Evolutionary conservation across 306 rosid genomes (phyloP).

Genomic region (Quercus cerris): DNA sequence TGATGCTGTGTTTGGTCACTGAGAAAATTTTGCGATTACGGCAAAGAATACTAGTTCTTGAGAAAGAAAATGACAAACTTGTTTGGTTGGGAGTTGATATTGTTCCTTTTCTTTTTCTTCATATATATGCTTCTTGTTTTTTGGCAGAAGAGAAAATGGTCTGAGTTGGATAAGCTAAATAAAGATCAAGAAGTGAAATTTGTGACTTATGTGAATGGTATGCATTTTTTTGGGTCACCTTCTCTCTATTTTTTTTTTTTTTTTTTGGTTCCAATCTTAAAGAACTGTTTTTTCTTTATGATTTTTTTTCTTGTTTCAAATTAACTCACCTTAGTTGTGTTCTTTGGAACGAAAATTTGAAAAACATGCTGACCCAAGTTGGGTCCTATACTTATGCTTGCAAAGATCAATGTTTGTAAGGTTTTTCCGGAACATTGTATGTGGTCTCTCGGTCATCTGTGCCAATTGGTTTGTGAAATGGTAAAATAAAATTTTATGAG

Average conservation of each 20-base stretch:
- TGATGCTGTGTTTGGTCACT: neutral
- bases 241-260: too few relatives aligned
- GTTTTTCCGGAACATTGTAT: neutral
- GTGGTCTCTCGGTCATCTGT: neutral
- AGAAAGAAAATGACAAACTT: neutral
- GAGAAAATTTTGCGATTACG: neutral
- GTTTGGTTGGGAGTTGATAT: neutral
- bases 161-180: slow-evolving; percentile 49
- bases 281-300: too few relatives aligned
- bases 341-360: neutral
- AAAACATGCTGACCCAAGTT: neutral
- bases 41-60: neutral
- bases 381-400: neutral
- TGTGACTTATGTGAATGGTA: slow-evolving; percentile 59
- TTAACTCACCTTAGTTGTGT: neutral
- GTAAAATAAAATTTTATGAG: neutral
- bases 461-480: neutral
- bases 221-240: slow-evolving; percentile 17
- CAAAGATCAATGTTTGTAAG: neutral
- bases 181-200: slow-evolving; percentile 78
- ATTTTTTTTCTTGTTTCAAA: too few relatives aligned
- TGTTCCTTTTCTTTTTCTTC: slow-evolving; percentile 3
- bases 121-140: neutral
- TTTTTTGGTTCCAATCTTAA: too few relatives aligned
- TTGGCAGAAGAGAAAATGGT: slow-evolving; percentile 52